These are phyloP conservation scores for Magnaporthales sp. DNA, from an alignment of 2,329 filamentous ascomycete genomes.

Conservation along the genomic window DNA sequence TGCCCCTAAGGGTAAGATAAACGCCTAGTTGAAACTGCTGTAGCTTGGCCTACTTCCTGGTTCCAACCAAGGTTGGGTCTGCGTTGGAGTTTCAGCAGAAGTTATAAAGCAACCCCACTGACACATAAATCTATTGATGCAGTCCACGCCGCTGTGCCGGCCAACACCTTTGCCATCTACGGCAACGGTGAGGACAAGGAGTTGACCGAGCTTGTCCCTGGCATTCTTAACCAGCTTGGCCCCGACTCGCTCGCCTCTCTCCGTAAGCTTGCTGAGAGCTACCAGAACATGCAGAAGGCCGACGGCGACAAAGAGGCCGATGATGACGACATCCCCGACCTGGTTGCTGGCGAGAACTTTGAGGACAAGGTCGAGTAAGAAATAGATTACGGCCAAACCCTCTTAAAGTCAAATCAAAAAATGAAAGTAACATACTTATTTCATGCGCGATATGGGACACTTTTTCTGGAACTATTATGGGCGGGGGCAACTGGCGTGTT, in stretches of 20 bases:
- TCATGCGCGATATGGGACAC: not conserved
- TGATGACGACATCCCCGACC: constrained; percentile 92
- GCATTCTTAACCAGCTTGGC: constrained; percentile 98
- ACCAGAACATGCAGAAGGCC: constrained; percentile 97
- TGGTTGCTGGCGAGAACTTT: constrained; percentile 96
- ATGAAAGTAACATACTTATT: not conserved
- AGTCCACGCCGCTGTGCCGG: constrained; percentile 95
- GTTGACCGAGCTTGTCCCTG: constrained; percentile 97
- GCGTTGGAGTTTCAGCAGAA: not conserved
- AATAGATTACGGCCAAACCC: not conserved
- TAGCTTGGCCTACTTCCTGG: not conserved
- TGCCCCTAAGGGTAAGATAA: constrained; percentile 80
- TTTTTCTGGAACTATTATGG: not conserved
- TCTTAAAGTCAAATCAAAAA: not conserved
- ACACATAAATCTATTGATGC: constrained; percentile 5
- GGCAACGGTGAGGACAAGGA: constrained; percentile 99
- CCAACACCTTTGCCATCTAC: constrained; percentile 99
- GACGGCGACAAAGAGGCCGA: constrained; percentile 72
- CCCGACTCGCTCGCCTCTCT: constrained; percentile 96
- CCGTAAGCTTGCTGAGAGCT: constrained; percentile 97
- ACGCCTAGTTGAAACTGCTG: not conserved
- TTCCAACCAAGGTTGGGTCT: not conserved
- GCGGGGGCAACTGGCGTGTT: not conserved
- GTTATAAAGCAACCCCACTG: not conserved
- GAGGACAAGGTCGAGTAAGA: constrained; percentile 92